Evolutionary conservation across 768 basidiomycete genomes (phyloP).

Genomic region (Leccinum variicolor): DNA sequence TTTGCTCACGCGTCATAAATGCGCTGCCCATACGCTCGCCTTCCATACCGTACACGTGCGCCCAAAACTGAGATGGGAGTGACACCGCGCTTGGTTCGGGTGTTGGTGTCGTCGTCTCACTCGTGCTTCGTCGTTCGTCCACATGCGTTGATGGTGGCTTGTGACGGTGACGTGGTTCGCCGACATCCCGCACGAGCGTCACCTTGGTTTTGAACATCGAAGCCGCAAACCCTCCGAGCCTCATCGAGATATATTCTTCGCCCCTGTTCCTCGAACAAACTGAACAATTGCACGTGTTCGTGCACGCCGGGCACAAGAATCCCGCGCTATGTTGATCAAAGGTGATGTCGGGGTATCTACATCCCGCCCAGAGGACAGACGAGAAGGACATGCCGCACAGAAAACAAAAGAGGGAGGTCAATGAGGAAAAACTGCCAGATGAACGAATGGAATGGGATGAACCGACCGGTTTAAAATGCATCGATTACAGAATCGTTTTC

Average conservation of each 20-base stretch:
- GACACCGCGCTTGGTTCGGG: conserved; percentile 1
- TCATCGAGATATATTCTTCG: conserved; percentile 40
- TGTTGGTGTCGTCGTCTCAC: background rate
- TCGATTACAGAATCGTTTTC: conserved; percentile 33
- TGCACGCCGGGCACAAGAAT: conserved; percentile 46
- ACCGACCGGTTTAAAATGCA: conserved; percentile 35
- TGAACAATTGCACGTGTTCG: conserved; percentile 47
- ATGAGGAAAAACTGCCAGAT: conserved; percentile 3
- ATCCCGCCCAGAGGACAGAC: background rate
- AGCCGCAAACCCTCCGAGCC: conserved; percentile 21
- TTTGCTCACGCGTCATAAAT: conserved; percentile 16
- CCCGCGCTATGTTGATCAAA: conserved; percentile 30
- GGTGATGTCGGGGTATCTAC: conserved; percentile 38
- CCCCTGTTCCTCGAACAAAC: conserved; percentile 42
- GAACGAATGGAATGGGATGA: background rate
- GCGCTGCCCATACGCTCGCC: conserved; percentile 28
- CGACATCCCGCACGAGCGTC: conserved; percentile 21
- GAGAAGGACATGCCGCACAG: background rate
- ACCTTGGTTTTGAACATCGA: conserved; percentile 22
- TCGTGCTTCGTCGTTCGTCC: background rate
- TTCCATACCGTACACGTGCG: conserved; percentile 31
- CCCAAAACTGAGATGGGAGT: conserved; percentile 26
- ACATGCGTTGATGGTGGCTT: background rate
- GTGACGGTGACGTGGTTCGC: background rate
- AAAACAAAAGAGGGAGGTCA: background rate